Percentiles rank a stretch among this genome's conserved stretches.
These are phyloP conservation scores for Stachybotrys chartarum DNA, from an alignment of 2,329 filamentous ascomycete species.

Conservation along the genomic window DNA sequence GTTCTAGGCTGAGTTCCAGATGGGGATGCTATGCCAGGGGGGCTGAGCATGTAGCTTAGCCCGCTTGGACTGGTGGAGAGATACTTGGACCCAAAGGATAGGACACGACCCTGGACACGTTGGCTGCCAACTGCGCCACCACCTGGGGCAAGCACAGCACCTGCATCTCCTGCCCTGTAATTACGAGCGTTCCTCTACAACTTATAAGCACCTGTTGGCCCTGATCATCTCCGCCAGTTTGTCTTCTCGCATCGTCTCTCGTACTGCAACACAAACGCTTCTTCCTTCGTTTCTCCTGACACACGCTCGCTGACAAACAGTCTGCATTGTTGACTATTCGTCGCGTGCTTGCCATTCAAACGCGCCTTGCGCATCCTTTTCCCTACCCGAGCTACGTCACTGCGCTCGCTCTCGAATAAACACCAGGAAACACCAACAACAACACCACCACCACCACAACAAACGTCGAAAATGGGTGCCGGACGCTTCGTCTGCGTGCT, in stretches of 20 bases:
- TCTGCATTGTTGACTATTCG: background rate
- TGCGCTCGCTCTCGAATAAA: background rate
- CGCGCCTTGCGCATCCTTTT: background rate
- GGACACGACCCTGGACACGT: background rate
- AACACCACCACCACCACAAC: conserved; percentile 14
- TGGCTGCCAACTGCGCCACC: background rate
- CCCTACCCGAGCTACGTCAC: background rate
- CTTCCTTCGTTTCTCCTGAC: background rate
- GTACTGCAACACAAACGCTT: background rate
- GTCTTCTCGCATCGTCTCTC: background rate
- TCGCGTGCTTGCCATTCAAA: no score
- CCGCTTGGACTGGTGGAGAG: background rate
- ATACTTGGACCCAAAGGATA: background rate
- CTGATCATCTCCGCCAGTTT: background rate
- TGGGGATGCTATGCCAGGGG: background rate
- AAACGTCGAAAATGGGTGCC: conserved; percentile 46
- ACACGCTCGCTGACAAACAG: background rate
- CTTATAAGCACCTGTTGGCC: background rate
- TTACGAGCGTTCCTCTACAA: background rate
- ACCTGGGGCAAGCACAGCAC: background rate
- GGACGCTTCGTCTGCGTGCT: conserved; percentile 83
- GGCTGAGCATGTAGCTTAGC: background rate
- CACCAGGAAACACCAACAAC: conserved; percentile 1
- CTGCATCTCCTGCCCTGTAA: no score
- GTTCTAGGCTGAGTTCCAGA: background rate